Conservation (phyloP, 2,329 filamentous ascomycete genomes). For the Colletotrichum sp. region DNA sequence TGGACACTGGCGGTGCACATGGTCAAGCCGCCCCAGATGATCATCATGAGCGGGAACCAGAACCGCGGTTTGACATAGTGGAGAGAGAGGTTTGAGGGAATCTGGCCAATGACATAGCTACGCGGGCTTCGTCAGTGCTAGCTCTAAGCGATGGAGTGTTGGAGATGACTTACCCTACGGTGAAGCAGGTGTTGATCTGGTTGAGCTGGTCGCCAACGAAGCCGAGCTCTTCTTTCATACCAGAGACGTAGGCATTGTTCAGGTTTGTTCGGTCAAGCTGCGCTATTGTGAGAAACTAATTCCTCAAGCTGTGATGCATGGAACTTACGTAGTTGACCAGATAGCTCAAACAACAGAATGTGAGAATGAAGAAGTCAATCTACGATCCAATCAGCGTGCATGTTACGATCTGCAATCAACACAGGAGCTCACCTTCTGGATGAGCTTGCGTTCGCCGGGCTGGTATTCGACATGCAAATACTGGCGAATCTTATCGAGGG, state of each 20-base stretch:
- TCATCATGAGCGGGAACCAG: conserved; percentile 69
- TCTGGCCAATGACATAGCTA: conserved; percentile 58
- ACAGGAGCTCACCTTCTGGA: conserved; percentile 52
- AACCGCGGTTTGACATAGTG: conserved; percentile 68
- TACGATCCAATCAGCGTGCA: not conserved
- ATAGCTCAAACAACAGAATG: conserved; percentile 66
- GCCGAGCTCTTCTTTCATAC: conserved; percentile 40
- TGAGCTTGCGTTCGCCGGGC: conserved; percentile 47
- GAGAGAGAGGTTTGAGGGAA: conserved; percentile 66
- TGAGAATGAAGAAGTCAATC: conserved; percentile 66
- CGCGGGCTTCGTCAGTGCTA: not conserved
- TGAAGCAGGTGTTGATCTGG: conserved; percentile 57
- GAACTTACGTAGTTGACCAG: conserved; percentile 56
- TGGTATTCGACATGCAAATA: conserved; percentile 38
- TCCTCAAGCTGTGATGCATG: not conserved
- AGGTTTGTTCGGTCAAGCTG: conserved; percentile 28
- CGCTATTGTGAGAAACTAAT: not conserved
- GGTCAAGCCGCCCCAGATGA: conserved; percentile 68
- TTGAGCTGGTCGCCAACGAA: conserved; percentile 46
- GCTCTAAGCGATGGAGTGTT: accelerated
- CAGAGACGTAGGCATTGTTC: conserved; percentile 42
- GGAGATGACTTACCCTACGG: conserved; percentile 38
- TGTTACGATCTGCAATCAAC: accelerated
- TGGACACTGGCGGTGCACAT: conserved; percentile 63
- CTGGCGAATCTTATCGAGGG: conserved; percentile 26